phyloP scores from a whole-genome alignment of 2,329 filamentous ascomycete species.

The Dryadomyces quercivorus region DNA sequence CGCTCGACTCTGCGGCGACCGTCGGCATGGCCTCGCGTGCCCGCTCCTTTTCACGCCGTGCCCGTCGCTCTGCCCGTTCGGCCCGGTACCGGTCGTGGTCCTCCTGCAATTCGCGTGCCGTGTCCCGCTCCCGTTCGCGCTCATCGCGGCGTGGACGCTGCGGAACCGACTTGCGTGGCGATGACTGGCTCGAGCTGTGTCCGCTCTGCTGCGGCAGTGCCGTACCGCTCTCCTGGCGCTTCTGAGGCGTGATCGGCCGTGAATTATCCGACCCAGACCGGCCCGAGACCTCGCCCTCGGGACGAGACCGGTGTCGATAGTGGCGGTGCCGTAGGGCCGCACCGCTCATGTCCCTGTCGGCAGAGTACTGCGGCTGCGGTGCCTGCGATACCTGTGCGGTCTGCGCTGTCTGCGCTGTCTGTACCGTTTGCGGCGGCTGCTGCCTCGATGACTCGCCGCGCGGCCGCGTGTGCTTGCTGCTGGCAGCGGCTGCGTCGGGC shows the following conservation, averaged over 20 bases:
- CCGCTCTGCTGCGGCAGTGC: conserved; percentile 6
- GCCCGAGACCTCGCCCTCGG: conserved; percentile 22
- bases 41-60: conserved; percentile 16
- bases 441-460: conserved; percentile 16
- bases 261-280: conserved; percentile 23
- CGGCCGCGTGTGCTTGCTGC: conserved; percentile 18
- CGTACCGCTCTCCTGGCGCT: conserved; percentile 32
- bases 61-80: conserved; percentile 32
- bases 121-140: not conserved
- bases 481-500: not conserved
- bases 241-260: conserved; percentile 22
- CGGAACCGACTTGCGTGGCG: conserved; percentile 7
- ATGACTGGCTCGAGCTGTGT: conserved; percentile 12
- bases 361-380: conserved; percentile 3
- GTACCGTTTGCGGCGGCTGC: conserved; percentile 9
- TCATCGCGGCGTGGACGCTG: no score
- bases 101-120: conserved; percentile 5
- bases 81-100: conserved; percentile 33
- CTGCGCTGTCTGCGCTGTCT: not conserved
- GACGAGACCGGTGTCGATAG: conserved; percentile 16
- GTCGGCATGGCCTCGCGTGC: conserved; percentile 6
- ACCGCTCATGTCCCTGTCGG: not conserved
- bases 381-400: conserved; percentile 15
- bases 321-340: conserved; percentile 16
- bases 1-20: conserved; percentile 5